Percentiles rank a stretch among this genome's conserved stretches.
Evolutionary conservation across 371 early-diverging fungal genomes (phyloP).

Genomic region (Synchytrium microbalum): DNA sequence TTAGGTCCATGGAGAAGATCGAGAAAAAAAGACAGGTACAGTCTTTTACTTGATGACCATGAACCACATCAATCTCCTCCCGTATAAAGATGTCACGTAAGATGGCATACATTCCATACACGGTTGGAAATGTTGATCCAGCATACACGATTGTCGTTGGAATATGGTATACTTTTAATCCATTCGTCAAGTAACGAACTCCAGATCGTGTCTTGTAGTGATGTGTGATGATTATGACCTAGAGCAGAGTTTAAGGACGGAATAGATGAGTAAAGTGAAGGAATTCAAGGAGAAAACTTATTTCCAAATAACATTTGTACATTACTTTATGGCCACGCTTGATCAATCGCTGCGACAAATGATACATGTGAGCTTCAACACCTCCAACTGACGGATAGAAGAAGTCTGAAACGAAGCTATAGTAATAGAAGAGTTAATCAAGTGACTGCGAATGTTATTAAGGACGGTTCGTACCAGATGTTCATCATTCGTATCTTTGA

Average conservation of each 20-base stretch:
- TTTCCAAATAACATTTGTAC: background rate
- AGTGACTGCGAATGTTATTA: background rate
- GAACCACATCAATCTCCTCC: constrained; percentile 92
- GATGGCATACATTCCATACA: constrained; percentile 86
- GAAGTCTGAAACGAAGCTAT: constrained; percentile 91
- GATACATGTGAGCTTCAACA: constrained; percentile 95
- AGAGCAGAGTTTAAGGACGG: constrained; percentile 1
- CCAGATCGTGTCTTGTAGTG: constrained; percentile 78
- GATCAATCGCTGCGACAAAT: constrained; percentile 82
- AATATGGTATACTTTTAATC: constrained; percentile 96
- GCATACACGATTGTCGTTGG: constrained; percentile 79
- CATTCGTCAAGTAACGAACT: constrained; percentile 84
- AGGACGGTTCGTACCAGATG: background rate
- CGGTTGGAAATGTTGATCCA: constrained; percentile 88
- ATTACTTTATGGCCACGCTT: constrained; percentile 87
- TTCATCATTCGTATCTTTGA: too few relatives aligned
- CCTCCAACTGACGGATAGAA: constrained; percentile 98
- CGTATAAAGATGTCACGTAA: constrained; percentile 86
- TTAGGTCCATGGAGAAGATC: background rate
- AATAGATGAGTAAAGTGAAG: background rate
- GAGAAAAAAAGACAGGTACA: background rate
- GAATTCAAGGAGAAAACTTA: background rate
- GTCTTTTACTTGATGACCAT: constrained; percentile 81
- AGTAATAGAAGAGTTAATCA: background rate
- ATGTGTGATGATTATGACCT: constrained; percentile 74